Percentiles rank a stretch among this genome's conserved stretches.
Conservation (phyloP, 164 flowering plant species). For the Annona squamosa region DNA sequence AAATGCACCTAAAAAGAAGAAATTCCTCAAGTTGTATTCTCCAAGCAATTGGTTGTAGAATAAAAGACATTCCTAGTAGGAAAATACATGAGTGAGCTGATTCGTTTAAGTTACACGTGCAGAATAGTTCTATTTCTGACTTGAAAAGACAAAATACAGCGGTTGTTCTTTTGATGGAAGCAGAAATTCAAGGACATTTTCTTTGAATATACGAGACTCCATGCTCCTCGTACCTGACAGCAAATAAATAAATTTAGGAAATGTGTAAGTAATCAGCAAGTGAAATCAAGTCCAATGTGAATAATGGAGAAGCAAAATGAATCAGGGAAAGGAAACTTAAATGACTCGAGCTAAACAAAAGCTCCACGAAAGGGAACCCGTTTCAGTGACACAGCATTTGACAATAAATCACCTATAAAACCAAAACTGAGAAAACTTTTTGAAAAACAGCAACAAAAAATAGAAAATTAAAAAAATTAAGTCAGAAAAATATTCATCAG, state of each 20-base stretch:
- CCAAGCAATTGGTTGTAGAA: no score
- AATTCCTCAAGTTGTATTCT: no score
- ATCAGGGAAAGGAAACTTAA: background rate
- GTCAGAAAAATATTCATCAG: no score
- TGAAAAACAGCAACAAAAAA: background rate
- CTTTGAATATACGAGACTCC: slow-evolving; percentile 68
- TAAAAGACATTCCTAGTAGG: no score
- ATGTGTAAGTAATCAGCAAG: no score
- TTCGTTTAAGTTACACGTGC: no score
- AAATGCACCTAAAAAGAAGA: no score
- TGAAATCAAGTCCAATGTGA: background rate
- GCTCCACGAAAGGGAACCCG: background rate
- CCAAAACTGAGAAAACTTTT: background rate
- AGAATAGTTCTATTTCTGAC: no score
- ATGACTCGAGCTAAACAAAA: background rate
- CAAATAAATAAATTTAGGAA: background rate
- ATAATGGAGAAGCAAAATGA: background rate
- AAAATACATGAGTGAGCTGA: no score
- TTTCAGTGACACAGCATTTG: background rate
- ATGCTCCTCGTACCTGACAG: slow-evolving; percentile 69
- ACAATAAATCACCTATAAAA: background rate
- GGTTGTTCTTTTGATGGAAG: background rate
- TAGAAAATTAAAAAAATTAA: no score
- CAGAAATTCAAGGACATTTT: slow-evolving; percentile 54
- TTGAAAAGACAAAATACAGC: background rate